These are phyloP conservation scores for Backusella australiensis DNA, from an alignment of 192 early-diverging fungal species.

Conservation along the genomic window DNA sequence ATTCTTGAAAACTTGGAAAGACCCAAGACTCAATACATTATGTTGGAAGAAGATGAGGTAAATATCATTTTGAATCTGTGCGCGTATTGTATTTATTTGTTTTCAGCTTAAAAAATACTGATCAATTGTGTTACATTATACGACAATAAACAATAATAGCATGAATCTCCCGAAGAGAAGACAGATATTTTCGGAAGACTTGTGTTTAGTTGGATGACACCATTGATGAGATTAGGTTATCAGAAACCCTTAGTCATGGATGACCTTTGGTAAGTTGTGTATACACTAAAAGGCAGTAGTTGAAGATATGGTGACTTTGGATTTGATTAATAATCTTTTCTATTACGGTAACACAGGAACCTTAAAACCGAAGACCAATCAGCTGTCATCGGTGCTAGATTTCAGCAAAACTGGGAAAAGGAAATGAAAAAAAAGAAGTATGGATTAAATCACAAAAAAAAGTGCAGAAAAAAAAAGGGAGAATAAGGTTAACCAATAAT, in stretches of 20 bases:
- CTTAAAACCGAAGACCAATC: slow-evolving; percentile 61
- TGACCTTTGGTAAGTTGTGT: slow-evolving; percentile 61
- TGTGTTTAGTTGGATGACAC: slow-evolving; percentile 90
- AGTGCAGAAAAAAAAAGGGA: not conserved
- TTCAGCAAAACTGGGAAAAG: slow-evolving; percentile 68
- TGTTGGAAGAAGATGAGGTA: slow-evolving; percentile 36
- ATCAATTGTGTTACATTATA: not conserved
- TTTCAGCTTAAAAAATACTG: not conserved
- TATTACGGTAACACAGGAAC: slow-evolving; percentile 34
- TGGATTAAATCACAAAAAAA: not conserved
- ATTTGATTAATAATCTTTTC: slow-evolving; percentile 3
- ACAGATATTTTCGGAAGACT: slow-evolving; percentile 86
- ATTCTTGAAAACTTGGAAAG: slow-evolving; percentile 40
- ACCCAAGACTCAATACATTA: slow-evolving; percentile 35
- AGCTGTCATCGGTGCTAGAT: slow-evolving; percentile 52
- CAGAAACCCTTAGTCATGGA: slow-evolving; percentile 68
- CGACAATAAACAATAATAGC: slow-evolving; percentile 12
- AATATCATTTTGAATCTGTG: not conserved
- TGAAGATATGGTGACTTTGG: not conserved
- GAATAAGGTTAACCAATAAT: not conserved
- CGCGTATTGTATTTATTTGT: not conserved
- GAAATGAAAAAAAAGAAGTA: slow-evolving; percentile 60
- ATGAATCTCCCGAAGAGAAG: slow-evolving; percentile 67
- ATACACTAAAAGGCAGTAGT: not conserved
- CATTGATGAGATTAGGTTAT: slow-evolving; percentile 79